phyloP scores from a whole-genome alignment of 1,284 basidiomycete species.

The Wallemia ichthyophaga region DNA sequence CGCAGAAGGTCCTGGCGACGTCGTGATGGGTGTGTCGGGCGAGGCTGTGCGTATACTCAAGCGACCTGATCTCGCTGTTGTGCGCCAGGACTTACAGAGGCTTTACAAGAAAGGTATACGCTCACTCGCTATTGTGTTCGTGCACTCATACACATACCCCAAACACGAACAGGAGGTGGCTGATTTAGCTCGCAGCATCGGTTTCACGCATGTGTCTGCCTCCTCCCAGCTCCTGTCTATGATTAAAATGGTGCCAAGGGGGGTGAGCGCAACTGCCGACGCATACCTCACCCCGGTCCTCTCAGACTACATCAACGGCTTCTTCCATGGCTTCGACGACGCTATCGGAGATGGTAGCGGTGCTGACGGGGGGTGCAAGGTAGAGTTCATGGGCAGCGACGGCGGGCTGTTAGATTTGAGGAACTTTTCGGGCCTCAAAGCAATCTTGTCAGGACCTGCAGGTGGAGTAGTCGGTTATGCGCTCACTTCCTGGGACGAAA shows the following conservation, averaged over 20 bases:
- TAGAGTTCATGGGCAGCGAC: slow-evolving; percentile 53
- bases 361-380: slow-evolving; percentile 10
- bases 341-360: slow-evolving; percentile 27
- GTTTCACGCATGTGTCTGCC: slow-evolving; percentile 64
- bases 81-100: slow-evolving; percentile 26
- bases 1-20: slow-evolving; percentile 41
- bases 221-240: slow-evolving; percentile 67
- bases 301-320: slow-evolving; percentile 58
- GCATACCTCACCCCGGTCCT: slow-evolving; percentile 86
- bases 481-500: slow-evolving; percentile 45
- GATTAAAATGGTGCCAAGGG: slow-evolving; percentile 84
- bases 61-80: slow-evolving; percentile 20
- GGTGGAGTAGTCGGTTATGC: slow-evolving; percentile 70
- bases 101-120: slow-evolving; percentile 48
- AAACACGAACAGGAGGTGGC: slow-evolving; percentile 36
- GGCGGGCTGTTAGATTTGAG: slow-evolving; percentile 60
- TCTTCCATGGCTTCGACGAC: slow-evolving; percentile 61
- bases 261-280: slow-evolving; percentile 72
- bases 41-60: slow-evolving; percentile 69
- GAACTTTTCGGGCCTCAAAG: slow-evolving; percentile 63
- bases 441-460: slow-evolving; percentile 59
- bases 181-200: slow-evolving; percentile 37
- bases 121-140: slow-evolving; percentile 54
- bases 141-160: slow-evolving; percentile 34
- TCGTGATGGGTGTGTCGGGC: slow-evolving; percentile 57